Conservation (phyloP, 1,284 basidiomycete species). For the Rugosomyces carneus region DNA sequence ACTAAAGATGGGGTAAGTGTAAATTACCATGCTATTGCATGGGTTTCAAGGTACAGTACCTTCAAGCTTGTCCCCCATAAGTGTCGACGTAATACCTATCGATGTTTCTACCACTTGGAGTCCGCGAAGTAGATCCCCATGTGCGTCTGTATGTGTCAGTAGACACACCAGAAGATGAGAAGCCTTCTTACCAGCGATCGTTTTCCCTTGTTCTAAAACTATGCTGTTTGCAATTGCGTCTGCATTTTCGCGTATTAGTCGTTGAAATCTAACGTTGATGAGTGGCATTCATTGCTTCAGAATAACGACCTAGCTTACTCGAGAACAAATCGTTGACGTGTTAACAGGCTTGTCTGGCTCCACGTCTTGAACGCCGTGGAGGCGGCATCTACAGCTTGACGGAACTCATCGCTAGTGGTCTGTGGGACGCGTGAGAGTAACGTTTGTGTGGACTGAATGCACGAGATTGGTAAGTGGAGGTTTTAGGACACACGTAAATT, state of each 20-base stretch:
- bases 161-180: slow-evolving; percentile 1
- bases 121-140: slow-evolving; percentile 91
- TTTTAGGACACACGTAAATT: background rate
- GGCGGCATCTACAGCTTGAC: slow-evolving; percentile 81
- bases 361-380: slow-evolving; percentile 87
- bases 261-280: slow-evolving; percentile 55
- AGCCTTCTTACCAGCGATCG: slow-evolving; percentile 53
- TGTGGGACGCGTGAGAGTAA: slow-evolving; percentile 87
- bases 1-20: slow-evolving; percentile 39
- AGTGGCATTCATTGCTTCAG: slow-evolving; percentile 2
- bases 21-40: background rate
- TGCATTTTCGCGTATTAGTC: slow-evolving; percentile 72
- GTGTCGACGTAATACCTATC: slow-evolving; percentile 74
- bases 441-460: slow-evolving; percentile 75
- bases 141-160: slow-evolving; percentile 59
- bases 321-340: slow-evolving; percentile 84
- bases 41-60: slow-evolving; percentile 45
- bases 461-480: slow-evolving; percentile 1
- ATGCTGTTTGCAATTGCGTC: slow-evolving; percentile 74
- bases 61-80: slow-evolving; percentile 91
- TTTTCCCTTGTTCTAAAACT: slow-evolving; percentile 90
- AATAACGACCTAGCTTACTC: slow-evolving; percentile 51
- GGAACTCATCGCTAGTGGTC: slow-evolving; percentile 80
- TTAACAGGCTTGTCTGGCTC: slow-evolving; percentile 82
- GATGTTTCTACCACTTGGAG: slow-evolving; percentile 93